Conservation (phyloP, 805 yeast species). For the Nakazawaea laoshanensis region DNA sequence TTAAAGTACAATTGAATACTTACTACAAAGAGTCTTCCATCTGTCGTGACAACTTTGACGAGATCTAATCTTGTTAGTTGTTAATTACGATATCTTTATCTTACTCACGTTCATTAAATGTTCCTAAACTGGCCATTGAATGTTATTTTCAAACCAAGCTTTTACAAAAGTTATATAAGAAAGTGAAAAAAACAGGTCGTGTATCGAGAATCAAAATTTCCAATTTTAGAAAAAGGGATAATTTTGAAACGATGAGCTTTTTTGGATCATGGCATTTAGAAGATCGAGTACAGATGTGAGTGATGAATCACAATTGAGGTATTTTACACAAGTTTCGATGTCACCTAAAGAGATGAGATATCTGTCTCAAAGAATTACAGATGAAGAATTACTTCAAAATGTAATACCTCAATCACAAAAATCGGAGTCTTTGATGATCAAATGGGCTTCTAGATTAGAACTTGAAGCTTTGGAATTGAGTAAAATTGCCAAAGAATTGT, state of each 20-base stretch:
- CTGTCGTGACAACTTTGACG: constrained; percentile 49
- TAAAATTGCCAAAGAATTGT: constrained; percentile 12
- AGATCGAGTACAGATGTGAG: too few relatives aligned
- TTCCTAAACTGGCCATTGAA: constrained; percentile 6
- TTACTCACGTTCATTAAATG: constrained; percentile 9
- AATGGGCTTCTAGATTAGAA: constrained; percentile 45
- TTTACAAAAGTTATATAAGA: too few relatives aligned
- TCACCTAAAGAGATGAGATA: too few relatives aligned
- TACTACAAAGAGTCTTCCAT: constrained; percentile 38
- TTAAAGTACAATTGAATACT: constrained; percentile 7
- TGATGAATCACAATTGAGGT: too few relatives aligned
- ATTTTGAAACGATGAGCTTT: too few relatives aligned
- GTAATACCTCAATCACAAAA: constrained; percentile 13
- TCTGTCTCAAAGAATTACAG: constrained; percentile 7
- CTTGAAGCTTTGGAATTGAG: constrained; percentile 37
- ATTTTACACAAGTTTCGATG: too few relatives aligned
- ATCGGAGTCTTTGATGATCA: constrained; percentile 22
- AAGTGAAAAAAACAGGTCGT: too few relatives aligned
- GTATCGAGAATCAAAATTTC: too few relatives aligned
- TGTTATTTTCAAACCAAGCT: too few relatives aligned
- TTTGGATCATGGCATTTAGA: too few relatives aligned
- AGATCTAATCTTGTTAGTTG: constrained; percentile 22
- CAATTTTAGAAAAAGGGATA: too few relatives aligned
- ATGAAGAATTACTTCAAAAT: constrained; percentile 7
- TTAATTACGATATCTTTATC: background rate